Conservation (phyloP, 208 protist species). For the Zelonia costaricensis region DNA sequence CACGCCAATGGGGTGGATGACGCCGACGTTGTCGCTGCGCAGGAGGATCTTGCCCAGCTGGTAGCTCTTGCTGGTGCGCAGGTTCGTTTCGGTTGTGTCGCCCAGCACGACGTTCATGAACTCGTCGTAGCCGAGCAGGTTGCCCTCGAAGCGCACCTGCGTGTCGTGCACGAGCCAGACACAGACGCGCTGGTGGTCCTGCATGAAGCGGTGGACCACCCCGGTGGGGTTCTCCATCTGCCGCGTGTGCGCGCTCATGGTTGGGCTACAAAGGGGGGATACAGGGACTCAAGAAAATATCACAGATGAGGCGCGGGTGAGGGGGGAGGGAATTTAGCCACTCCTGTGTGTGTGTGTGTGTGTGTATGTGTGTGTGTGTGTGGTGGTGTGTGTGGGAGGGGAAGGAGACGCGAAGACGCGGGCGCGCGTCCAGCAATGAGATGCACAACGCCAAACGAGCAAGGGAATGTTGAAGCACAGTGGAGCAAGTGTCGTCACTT, state of each 20-base stretch:
- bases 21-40: slow-evolving; percentile 91
- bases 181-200: slow-evolving; percentile 72
- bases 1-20: slow-evolving; percentile 88
- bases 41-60: slow-evolving; percentile 89
- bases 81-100: slow-evolving; percentile 86
- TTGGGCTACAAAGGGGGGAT: neutral
- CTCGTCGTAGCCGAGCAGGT: slow-evolving; percentile 91
- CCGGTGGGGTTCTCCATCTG: slow-evolving; percentile 85
- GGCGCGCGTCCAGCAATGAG: no score
- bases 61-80: slow-evolving; percentile 63
- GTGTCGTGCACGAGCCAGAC: slow-evolving; percentile 89
- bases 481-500: no score
- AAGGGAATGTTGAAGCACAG: no score
- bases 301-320: no score
- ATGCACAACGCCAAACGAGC: no score
- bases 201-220: slow-evolving; percentile 77
- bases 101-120: slow-evolving; percentile 95
- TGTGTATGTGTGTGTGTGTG: neutral
- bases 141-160: slow-evolving; percentile 78
- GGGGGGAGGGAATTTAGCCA: no score
- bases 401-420: neutral
- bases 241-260: slow-evolving; percentile 51
- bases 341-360: neutral
- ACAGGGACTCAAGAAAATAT: neutral
- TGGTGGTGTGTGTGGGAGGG: neutral